phyloP scores from a whole-genome alignment of 257 asterid species.

The Lavandula angustifolia region DNA sequence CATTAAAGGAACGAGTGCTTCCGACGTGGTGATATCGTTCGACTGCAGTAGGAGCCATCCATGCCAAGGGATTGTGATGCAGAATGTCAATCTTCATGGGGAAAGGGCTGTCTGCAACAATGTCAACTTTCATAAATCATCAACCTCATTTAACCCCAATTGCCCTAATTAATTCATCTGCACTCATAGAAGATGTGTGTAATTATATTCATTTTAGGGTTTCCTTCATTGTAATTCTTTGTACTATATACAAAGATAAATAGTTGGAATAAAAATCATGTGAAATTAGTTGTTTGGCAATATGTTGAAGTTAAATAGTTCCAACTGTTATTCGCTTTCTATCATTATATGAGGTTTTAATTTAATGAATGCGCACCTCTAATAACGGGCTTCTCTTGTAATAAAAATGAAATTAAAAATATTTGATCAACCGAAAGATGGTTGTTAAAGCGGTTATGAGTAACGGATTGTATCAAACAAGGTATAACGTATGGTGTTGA shows the following conservation, averaged over 20 bases:
- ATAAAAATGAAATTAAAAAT: no score
- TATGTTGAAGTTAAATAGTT: background rate
- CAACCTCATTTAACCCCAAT: slow-evolving; percentile 53
- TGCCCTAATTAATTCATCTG: slow-evolving; percentile 37
- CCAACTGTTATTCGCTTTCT: background rate
- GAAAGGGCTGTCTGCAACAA: slow-evolving; percentile 57
- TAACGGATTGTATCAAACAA: no score
- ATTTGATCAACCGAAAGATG: no score
- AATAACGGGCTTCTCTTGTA: no score
- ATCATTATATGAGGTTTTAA: no score
- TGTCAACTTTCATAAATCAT: slow-evolving; percentile 38
- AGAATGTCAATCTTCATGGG: slow-evolving; percentile 49
- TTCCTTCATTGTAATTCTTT: background rate
- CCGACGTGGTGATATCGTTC: slow-evolving; percentile 51
- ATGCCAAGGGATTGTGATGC: slow-evolving; percentile 59
- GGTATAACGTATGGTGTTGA: no score
- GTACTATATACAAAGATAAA: background rate
- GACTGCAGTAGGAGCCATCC: slow-evolving; percentile 61
- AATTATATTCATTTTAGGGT: background rate
- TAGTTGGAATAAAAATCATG: background rate
- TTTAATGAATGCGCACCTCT: no score
- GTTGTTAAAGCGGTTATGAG: no score
- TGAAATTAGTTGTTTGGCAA: background rate
- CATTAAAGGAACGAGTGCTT: slow-evolving; percentile 68
- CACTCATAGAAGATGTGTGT: background rate